phyloP scores from a whole-genome alignment of 345 rosid species.

The Eucalyptus pauciflora region DNA sequence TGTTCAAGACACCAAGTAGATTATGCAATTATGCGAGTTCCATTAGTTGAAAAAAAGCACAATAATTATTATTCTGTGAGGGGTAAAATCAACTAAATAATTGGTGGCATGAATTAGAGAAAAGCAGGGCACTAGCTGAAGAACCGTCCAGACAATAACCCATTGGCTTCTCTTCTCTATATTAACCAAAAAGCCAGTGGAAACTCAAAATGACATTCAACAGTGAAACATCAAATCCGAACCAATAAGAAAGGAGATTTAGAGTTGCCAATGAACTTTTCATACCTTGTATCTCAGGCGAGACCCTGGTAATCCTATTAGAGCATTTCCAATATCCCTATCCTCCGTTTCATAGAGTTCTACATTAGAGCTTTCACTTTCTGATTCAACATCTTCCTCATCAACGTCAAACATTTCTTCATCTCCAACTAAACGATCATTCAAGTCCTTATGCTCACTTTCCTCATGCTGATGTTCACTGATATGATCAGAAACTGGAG shows the following conservation, averaged over 20 bases:
- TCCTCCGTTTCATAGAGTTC: constrained; percentile 8
- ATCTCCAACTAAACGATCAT: constrained; percentile 24
- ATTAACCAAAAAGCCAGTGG: neutral
- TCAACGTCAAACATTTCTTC: constrained; percentile 37
- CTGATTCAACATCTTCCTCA: constrained; percentile 21
- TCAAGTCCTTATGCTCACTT: constrained; percentile 14
- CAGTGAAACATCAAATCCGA: neutral
- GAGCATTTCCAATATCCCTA: constrained; percentile 30
- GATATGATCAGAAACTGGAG: constrained; percentile 19
- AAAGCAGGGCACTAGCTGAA: neutral
- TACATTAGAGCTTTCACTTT: constrained; percentile 10
- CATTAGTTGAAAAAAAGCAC: neutral
- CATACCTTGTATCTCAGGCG: constrained; percentile 64
- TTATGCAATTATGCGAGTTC: neutral
- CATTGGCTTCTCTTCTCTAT: neutral
- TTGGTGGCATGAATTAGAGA: neutral
- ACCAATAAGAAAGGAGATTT: neutral
- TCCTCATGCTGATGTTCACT: constrained; percentile 23
- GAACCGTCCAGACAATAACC: neutral
- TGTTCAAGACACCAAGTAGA: neutral
- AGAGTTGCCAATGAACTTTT: neutral
- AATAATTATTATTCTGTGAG: neutral
- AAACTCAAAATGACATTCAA: neutral
- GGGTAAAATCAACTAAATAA: neutral
- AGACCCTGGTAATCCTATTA: constrained; percentile 29